Conservation (phyloP, 192 early-diverging fungal species). For the Entomortierella parvispora region DNA sequence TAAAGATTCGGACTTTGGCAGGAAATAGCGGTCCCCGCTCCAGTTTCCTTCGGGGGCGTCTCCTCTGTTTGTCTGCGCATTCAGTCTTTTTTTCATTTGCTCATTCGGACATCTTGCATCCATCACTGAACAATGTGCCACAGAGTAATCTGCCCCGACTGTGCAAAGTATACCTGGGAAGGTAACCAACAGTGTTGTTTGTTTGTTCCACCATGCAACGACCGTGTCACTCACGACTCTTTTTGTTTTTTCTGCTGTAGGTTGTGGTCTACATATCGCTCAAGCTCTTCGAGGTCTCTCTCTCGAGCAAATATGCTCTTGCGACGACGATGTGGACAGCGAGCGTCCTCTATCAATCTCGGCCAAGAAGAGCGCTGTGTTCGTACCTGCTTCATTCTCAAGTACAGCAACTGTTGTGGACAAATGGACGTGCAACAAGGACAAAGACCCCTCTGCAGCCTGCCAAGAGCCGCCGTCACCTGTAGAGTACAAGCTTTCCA, state of each 20-base stretch:
- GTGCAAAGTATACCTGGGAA: conserved; percentile 50
- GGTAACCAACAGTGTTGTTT: conserved; percentile 2
- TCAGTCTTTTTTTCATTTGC: conserved; percentile 1
- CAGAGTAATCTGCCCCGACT: conserved; percentile 31
- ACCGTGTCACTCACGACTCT: background rate
- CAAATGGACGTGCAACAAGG: too few species aligned
- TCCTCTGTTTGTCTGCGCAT: background rate
- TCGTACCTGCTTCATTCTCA: background rate
- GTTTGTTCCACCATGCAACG: background rate
- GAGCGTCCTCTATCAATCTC: too few species aligned
- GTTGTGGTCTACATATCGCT: conserved; percentile 45
- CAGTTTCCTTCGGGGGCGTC: too few species aligned
- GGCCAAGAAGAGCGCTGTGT: background rate
- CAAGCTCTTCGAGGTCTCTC: conserved; percentile 39
- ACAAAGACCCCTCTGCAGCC: too few species aligned
- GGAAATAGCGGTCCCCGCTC: background rate
- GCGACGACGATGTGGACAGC: conserved; percentile 32
- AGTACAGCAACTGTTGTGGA: too few species aligned
- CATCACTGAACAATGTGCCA: conserved; percentile 42
- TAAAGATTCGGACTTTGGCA: too few species aligned
- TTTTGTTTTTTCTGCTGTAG: background rate
- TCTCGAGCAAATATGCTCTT: conserved; percentile 46
- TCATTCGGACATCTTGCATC: too few species aligned
- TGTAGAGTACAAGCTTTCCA: conserved; percentile 1
- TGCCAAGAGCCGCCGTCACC: background rate